Evolutionary conservation across 352 stramenopile genomes (phyloP), one percentile per base, ranked within the genome.

Genomic region (Globisporangium takayamanum): DNA sequence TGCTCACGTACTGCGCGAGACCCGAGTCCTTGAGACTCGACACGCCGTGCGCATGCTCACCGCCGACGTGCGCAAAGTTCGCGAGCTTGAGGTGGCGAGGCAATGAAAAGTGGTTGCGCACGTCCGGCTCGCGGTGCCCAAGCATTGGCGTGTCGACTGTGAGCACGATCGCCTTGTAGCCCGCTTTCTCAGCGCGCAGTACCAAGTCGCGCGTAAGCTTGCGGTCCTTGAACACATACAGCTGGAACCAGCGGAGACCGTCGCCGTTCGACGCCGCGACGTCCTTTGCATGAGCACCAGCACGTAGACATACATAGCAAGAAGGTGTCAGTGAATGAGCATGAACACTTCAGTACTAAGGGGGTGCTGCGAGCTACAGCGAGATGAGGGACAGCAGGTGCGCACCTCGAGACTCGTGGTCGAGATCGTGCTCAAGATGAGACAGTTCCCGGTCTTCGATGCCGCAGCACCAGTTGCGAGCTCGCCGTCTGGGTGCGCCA

Each of bases 121-220:
- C 94, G 65, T 99, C 95, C 26, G 93, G 76, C 66, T 99, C 94
- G 30, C 95, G 85, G 64, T 98, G 96, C 41, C 95, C 95, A 26
- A 98, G 93, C 85, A 96, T 93, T 5, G 95, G 97, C 58, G 97
- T 97, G 68, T 98, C 95, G 16, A 98, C 94, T 8, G 95, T 98
- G 8, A 98, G 73, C 46, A 97, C 94, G 56, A 97, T 88, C 51
- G 97, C 97, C 60, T 96, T 97, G 64, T 94, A 97, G n/a, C 95
- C 94, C 16, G 96, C 95, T n/a, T 89, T 83, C 69, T 97, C 94
- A 6, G 89, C 88, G 39, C 88, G 74, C 30, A 74, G 53, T 41
- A 98, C 82, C 14, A 98, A 91, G 45, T 96, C 82, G 39, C 84
- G 88, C 10, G 97, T 97, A 46, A 98, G 80, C 59, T 98, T 62